These are phyloP conservation scores for Paramecium octaurelia DNA, from an alignment of 73 alveolate genomes.

Conservation along the genomic window DNA sequence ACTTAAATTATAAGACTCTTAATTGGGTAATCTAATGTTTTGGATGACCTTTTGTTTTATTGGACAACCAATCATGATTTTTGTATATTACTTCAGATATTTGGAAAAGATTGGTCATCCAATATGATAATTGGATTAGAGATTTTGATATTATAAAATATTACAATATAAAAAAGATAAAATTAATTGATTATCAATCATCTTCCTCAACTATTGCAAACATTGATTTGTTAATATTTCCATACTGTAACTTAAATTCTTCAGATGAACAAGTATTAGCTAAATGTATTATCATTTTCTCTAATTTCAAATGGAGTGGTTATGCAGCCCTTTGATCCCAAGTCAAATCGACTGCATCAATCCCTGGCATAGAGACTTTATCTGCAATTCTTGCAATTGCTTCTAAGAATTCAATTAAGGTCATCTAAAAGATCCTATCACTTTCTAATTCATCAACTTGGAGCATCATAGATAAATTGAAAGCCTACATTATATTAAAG, in stretches of 20 bases:
- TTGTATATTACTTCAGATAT: conserved; percentile 66
- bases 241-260: conserved; percentile 11
- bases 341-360: conserved; percentile 7
- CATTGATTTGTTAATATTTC: conserved; percentile 11
- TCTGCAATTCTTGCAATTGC: conserved; percentile 81
- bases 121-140: not conserved
- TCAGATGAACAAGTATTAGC: conserved; percentile 50
- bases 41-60: conserved; percentile 81
- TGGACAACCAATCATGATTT: conserved; percentile 81
- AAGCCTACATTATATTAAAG: conserved; percentile 3
- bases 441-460: conserved; percentile 70
- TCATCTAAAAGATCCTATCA: conserved; percentile 68
- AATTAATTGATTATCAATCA: not conserved
- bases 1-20: conserved; percentile 48
- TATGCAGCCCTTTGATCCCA: not conserved
- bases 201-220: not conserved
- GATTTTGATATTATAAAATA: not conserved
- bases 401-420: conserved; percentile 73
- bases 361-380: conserved; percentile 10
- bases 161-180: not conserved
- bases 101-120: not conserved
- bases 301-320: conserved; percentile 23
- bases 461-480: conserved; percentile 78
- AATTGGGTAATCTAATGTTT: conserved; percentile 73
- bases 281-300: not conserved